Conservation (phyloP, 2,329 filamentous ascomycete species). For the Camptophora hylomeconis region DNA sequence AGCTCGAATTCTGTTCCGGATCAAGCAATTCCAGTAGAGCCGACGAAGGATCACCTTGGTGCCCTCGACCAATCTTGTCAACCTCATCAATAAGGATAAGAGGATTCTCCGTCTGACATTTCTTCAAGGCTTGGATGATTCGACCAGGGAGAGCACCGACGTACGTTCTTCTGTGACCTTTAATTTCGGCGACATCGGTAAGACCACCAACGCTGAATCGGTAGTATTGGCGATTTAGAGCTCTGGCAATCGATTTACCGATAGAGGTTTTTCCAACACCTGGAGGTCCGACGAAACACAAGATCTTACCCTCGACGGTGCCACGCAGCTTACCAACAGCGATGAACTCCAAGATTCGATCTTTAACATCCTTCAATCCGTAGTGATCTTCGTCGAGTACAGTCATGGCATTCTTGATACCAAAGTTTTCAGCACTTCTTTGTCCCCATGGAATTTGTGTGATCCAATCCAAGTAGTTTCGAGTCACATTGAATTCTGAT, state of each 20-base stretch:
- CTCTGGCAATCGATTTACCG: slow-evolving; percentile 91
- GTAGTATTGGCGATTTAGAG: slow-evolving; percentile 92
- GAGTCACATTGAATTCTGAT: slow-evolving; percentile 95
- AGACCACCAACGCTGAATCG: slow-evolving; percentile 94
- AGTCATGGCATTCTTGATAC: slow-evolving; percentile 75
- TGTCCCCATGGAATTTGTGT: slow-evolving; percentile 97
- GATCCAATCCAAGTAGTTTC: slow-evolving; percentile 97
- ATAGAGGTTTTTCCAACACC: slow-evolving; percentile 99
- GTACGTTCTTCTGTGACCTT: slow-evolving; percentile 91
- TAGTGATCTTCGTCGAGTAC: slow-evolving; percentile 96
- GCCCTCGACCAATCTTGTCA: slow-evolving; percentile 93
- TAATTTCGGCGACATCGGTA: slow-evolving; percentile 96
- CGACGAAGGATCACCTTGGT: slow-evolving; percentile 91
- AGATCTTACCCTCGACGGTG: slow-evolving; percentile 94
- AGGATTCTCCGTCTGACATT: slow-evolving; percentile 97
- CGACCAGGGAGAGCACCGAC: slow-evolving; percentile 90
- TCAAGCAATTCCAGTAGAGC: slow-evolving; percentile 87
- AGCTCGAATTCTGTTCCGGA: slow-evolving; percentile 93
- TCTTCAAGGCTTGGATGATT: slow-evolving; percentile 96
- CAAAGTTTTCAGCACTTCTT: slow-evolving; percentile 91
- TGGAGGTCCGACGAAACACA: slow-evolving; percentile 93
- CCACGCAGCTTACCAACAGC: slow-evolving; percentile 93
- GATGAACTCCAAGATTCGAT: slow-evolving; percentile 95
- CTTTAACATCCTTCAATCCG: slow-evolving; percentile 94
- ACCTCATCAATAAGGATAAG: slow-evolving; percentile 93